A percentile compares a stretch with the other conserved stretches of the same genome.
Evolutionary conservation across 495 filamentous ascomycete genomes (phyloP).

Genomic region (Xylaria sp.): DNA sequence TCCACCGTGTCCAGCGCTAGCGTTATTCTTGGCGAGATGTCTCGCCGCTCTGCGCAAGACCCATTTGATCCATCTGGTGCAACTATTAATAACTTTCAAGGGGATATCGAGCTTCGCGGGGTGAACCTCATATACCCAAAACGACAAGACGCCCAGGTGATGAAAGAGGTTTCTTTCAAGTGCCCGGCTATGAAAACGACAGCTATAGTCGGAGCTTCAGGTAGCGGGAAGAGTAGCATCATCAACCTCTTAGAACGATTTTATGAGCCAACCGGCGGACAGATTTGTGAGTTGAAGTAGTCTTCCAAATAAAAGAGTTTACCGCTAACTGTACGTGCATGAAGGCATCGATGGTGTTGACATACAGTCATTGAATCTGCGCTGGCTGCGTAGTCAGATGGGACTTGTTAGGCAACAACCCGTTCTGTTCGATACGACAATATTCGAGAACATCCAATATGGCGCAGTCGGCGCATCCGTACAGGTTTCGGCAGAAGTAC

Average conservation of each 20-base stretch:
- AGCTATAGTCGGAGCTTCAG: conserved; percentile 74
- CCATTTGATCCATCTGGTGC: conserved; percentile 56
- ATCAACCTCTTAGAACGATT: conserved; percentile 82
- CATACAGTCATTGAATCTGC: conserved; percentile 72
- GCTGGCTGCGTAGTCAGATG: conserved; percentile 81
- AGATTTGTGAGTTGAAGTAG: conserved; percentile 33
- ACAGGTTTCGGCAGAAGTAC: conserved; percentile 44
- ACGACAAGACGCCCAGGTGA: conserved; percentile 57
- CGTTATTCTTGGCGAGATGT: background rate
- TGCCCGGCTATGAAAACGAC: conserved; percentile 76
- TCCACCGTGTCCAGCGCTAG: conserved; percentile 69
- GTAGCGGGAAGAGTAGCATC: conserved; percentile 79
- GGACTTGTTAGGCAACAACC: conserved; percentile 75
- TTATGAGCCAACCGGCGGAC: conserved; percentile 68
- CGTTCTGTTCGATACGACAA: conserved; percentile 64
- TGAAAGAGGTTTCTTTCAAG: conserved; percentile 49
- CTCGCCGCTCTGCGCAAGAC: conserved; percentile 7
- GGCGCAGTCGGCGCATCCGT: conserved; percentile 49
- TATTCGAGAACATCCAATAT: conserved; percentile 61
- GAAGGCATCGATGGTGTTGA: conserved; percentile 71
- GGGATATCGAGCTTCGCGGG: conserved; percentile 55
- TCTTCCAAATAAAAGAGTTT: too few species aligned
- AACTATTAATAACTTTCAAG: conserved; percentile 44
- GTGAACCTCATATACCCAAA: conserved; percentile 65
- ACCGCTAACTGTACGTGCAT: background rate